Evolutionary conservation across 768 basidiomycete species (phyloP).

Genomic region (Leccinum uliginosum): DNA sequence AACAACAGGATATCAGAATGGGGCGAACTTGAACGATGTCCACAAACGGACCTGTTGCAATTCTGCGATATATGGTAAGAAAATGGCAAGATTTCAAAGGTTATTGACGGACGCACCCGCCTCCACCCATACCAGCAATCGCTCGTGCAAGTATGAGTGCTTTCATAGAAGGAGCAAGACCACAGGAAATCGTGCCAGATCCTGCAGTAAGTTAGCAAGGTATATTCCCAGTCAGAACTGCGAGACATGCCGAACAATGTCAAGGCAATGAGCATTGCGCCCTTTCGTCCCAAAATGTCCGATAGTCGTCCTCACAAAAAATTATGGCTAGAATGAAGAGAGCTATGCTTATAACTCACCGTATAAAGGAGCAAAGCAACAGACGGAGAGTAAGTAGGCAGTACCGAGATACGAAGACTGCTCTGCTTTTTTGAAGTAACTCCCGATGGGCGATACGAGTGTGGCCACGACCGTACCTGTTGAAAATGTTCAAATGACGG

Average conservation of each 20-base stretch:
- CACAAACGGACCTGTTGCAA: background rate
- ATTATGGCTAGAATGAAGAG: background rate
- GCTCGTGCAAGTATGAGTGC: background rate
- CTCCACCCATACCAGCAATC: background rate
- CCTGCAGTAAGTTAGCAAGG: background rate
- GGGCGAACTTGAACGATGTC: background rate
- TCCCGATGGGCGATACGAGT: background rate
- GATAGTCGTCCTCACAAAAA: background rate
- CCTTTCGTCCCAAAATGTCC: background rate
- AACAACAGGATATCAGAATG: background rate
- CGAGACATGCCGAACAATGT: background rate
- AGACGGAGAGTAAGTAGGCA: background rate
- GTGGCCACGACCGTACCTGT: constrained; percentile 29
- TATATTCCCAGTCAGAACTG: background rate
- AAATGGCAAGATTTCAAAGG: background rate
- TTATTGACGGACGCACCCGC: background rate
- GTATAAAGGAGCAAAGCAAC: background rate
- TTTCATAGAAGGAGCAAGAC: background rate
- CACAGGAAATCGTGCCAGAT: background rate
- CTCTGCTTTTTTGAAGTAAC: constrained; percentile 38
- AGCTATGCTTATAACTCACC: background rate
- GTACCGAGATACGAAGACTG: background rate
- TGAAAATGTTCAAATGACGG: constrained; percentile 25
- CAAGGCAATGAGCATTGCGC: background rate
- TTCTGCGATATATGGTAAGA: background rate